Evolutionary conservation across 495 filamentous ascomycete genomes (phyloP), one percentile per base, ranked within the genome.

Genomic region (Aspergillus campestris): DNA sequence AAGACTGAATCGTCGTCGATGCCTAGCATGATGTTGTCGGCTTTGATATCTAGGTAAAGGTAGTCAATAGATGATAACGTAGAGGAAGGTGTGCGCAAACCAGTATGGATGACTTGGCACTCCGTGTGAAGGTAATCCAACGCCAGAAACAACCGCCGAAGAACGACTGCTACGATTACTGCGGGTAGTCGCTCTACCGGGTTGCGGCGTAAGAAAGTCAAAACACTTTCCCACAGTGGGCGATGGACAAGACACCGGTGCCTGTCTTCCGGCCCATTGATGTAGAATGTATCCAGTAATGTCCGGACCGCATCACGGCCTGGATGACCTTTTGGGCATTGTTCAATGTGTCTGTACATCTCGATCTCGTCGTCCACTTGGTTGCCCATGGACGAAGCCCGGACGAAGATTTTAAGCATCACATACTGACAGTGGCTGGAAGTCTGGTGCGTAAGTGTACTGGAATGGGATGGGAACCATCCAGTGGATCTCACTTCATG

Each of bases 91-190:
- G n/a, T n/a, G n/a, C n/a, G n/a, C 18, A 24, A 24, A 42, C 44
- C 53, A 29, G 59, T 64, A 7, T 62, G 59, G 31, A 66, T 60
- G 30, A 73, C 64, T 42, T 71, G 67, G 48, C 62, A 60, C 29
- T 61, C 55, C 31, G 57, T 57, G 47, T 65, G 61, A 8, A 65
- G 48, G 41, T 63, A 65, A 38, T 63, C 55, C 10, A 65, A 51
- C 14, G 55, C 61, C n/a, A 48, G 29, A 33, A 66, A 49, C 8
- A 64, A 32, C 24, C 57, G 39, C 7, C 40, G 15, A 14, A 64
- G 33, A 28, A 59, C 51, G n/a, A 44, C 29, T 46, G 60, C 56
- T 10, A 42, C 14, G 27, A 64, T 38, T 31, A 38, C n/a, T 37
- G 31, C 5, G 18, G 52, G 42, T 10, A 52, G 45, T 30, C 34